Percentiles rank a stretch among this genome's conserved stretches.
These are phyloP conservation scores for Linum usitatissimum DNA, from an alignment of 345 rosid genomes.

Conservation along the genomic window DNA sequence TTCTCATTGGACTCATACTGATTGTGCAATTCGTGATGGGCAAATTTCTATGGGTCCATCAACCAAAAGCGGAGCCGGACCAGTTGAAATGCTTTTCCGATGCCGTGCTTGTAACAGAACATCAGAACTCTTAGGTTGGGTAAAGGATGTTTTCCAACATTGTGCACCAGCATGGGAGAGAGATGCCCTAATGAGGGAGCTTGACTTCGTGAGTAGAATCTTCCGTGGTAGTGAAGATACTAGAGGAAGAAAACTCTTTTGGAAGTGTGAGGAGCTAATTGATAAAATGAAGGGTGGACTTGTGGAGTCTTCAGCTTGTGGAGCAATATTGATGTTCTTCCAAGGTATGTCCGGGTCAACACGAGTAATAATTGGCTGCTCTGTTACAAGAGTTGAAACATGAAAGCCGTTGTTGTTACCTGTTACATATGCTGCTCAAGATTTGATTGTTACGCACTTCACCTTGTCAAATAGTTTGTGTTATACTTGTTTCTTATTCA, in stretches of 20 bases:
- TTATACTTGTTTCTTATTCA: neutral
- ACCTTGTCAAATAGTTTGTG: neutral
- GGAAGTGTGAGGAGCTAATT: constrained; percentile 82
- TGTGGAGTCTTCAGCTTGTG: constrained; percentile 58
- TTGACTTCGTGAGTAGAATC: constrained; percentile 79
- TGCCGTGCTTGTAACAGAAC: constrained; percentile 87
- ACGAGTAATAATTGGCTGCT: neutral
- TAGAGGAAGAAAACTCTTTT: constrained; percentile 67
- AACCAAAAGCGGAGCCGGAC: constrained; percentile 53
- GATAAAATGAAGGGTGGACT: constrained; percentile 80
- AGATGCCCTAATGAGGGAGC: constrained; percentile 75
- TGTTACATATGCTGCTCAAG: neutral
- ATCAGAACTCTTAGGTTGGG: constrained; percentile 94
- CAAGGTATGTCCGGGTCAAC: constrained; percentile 43
- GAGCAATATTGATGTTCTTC: constrained; percentile 66
- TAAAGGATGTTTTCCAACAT: constrained; percentile 89
- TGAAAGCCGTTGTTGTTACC: neutral
- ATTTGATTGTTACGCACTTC: neutral
- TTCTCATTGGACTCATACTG: constrained; percentile 97
- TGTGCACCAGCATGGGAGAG: constrained; percentile 90
- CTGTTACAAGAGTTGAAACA: neutral
- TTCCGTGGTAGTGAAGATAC: constrained; percentile 82
- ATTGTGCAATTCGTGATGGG: constrained; percentile 87
- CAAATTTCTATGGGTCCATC: constrained; percentile 73
- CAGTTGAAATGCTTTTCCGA: constrained; percentile 75